These are phyloP conservation scores for Phytophthora meadii DNA, from an alignment of 352 stramenopile species.

Conservation along the genomic window DNA sequence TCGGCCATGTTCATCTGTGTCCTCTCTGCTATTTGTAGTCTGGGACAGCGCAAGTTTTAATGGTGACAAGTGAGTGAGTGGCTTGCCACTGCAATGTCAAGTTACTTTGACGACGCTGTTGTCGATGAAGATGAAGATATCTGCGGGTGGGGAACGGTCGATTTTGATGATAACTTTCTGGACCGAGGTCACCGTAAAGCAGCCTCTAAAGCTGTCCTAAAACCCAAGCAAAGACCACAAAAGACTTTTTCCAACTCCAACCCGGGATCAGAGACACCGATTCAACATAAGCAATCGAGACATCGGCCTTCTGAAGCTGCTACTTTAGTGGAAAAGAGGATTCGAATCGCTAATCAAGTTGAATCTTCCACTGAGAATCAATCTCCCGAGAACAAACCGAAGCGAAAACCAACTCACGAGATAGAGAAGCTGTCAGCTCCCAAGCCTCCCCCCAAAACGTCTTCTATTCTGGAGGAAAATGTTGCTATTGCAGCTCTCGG, in stretches of 20 bases:
- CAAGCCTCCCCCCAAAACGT: slow-evolving; percentile 14
- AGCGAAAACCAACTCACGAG: not conserved
- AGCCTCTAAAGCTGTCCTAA: not conserved
- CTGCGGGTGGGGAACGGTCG: slow-evolving; percentile 33
- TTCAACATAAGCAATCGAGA: not conserved
- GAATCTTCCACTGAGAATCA: not conserved
- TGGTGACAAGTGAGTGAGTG: not conserved
- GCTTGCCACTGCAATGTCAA: slow-evolving; percentile 5
- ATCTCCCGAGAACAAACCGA: not conserved
- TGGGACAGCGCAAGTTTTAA: too few relatives aligned
- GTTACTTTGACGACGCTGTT: slow-evolving; percentile 13
- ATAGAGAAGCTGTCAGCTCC: not conserved
- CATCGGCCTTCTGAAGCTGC: not conserved
- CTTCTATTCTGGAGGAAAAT: slow-evolving; percentile 15
- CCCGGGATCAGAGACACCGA: not conserved
- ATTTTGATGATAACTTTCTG: slow-evolving; percentile 31
- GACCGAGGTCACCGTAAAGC: not conserved
- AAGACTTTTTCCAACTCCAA: slow-evolving; percentile 7
- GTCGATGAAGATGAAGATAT: slow-evolving; percentile 21
- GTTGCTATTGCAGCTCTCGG: slow-evolving; percentile 31
- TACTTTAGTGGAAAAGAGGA: not conserved
- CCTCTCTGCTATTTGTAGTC: slow-evolving; percentile 29
- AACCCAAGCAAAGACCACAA: slow-evolving; percentile 7
- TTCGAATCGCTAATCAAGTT: slow-evolving; percentile 1
- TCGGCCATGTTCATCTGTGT: slow-evolving; percentile 9